Base-by-base conservation (phyloP, 441 rosid species). In the Croton laevigatus region DNA sequence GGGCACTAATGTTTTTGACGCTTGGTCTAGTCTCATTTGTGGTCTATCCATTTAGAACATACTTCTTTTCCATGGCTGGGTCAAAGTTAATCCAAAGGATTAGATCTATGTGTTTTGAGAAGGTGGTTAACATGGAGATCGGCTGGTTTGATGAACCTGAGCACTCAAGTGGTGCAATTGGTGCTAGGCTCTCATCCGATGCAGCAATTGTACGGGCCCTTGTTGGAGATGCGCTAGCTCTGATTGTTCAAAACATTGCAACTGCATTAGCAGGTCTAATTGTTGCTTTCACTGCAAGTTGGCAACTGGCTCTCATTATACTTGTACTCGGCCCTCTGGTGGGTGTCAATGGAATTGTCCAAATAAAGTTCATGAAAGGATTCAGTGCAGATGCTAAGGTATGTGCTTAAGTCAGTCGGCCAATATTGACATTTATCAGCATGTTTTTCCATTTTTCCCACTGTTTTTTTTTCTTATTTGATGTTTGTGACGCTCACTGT, bases 21-120 rank as follows among this genome's bases (percentile, higher is more conserved):
- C 87, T 94, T 19, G 95, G 90, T 40, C 16, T 78, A 61, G 90
- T 82, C 23, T 70, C 92, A 49, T 64, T 94, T 4, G 6, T 94
- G 9, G 75, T 80, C 0, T 51, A 1, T 48, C 92, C 97, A 19
- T 63, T 76, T n/a, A 82, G 76, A 46, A 71, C 89, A 19, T 87
- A 84, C 67, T 85, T 90, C 72, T 94, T 94, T 76, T 69, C 93
- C 2, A 69, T 90, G 12, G 98, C 94, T 1, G 95, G 97, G 32
- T 78, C 82, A 42, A 89, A 85, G 69, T 61, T 94, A 55, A 86
- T 94, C 70, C 78, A 82, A 54, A 75, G 97, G 65, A 76, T 90
- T 20, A 80, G 94, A 75, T 65, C 84, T 9, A 79, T 80, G 76
- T 88, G 97, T 83, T 91, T 94, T 59, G 90, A 94, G 84, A 89